Evolutionary conservation across 106 monocot species (phyloP).

Genomic region (Dioscorea alata): DNA sequence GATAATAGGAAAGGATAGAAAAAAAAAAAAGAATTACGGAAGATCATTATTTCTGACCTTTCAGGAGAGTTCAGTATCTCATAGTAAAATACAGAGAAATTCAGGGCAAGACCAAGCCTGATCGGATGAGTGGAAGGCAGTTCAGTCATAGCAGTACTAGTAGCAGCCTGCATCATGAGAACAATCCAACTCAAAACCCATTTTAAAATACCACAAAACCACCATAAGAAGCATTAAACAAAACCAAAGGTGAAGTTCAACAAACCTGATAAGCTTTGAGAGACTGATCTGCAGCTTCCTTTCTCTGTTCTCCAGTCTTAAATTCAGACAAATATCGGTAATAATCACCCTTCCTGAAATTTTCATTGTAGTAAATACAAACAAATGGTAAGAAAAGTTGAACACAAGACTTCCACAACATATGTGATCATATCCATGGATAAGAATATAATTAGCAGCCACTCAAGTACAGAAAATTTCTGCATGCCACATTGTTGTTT

Average conservation of each 20-base stretch:
- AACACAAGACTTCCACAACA: background rate
- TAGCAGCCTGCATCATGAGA: conserved; percentile 34
- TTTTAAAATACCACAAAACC: background rate
- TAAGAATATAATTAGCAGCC: background rate
- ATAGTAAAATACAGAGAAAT: conserved; percentile 68
- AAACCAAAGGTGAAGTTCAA: background rate
- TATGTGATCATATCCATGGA: background rate
- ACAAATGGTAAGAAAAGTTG: background rate
- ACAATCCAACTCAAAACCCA: background rate
- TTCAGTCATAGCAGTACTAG: conserved; percentile 39
- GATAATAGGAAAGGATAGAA: too few relatives aligned
- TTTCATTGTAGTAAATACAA: background rate
- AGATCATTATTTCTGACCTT: conserved; percentile 22
- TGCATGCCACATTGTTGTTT: background rate
- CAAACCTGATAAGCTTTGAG: conserved; percentile 32
- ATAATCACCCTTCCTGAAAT: conserved; percentile 27
- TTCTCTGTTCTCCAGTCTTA: conserved; percentile 11
- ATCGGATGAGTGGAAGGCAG: conserved; percentile 45
- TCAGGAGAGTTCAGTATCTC: conserved; percentile 57
- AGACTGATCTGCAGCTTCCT: conserved; percentile 30
- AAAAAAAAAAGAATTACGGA: too few relatives aligned
- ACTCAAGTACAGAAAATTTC: background rate
- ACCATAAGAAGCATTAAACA: background rate
- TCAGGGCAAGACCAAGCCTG: conserved; percentile 51
- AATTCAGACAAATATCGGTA: conserved; percentile 32